Percentiles rank a stretch among this genome's conserved stretches.
These are phyloP conservation scores for Aspergillus proliferans DNA, from an alignment of 2,329 filamentous ascomycete species.

Conservation along the genomic window DNA sequence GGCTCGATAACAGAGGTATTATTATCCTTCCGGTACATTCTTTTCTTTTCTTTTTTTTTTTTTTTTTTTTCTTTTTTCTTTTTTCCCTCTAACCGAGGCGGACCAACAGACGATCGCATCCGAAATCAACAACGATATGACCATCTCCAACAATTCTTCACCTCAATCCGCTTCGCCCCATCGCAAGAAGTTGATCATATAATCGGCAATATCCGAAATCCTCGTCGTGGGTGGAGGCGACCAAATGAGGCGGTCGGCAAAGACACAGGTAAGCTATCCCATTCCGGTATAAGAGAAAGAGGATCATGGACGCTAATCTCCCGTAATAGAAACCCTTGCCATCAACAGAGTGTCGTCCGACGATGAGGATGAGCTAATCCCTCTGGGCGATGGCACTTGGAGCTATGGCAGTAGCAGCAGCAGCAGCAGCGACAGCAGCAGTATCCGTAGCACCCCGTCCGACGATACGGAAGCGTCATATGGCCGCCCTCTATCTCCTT, in stretches of 20 bases:
- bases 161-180: slow-evolving; percentile 29
- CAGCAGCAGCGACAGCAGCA: not conserved
- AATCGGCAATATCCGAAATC: slow-evolving; percentile 22
- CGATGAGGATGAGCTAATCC: not conserved
- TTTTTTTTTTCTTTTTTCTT: too few relatives aligned
- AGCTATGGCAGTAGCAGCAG: not conserved
- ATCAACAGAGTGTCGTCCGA: slow-evolving; percentile 3
- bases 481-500: not conserved
- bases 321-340: slow-evolving; percentile 4
- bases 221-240: slow-evolving; percentile 18
- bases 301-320: not conserved
- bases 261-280: not conserved
- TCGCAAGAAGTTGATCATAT: slow-evolving; percentile 25
- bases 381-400: not conserved
- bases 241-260: slow-evolving; percentile 15
- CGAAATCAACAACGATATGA: not conserved
- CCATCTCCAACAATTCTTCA: slow-evolving; percentile 16
- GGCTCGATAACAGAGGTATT: slow-evolving; percentile 22
- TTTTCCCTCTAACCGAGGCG: too few relatives aligned
- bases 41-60: too few relatives aligned
- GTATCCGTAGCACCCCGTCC: not conserved
- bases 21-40: not conserved
- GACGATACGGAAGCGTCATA: slow-evolving; percentile 11
- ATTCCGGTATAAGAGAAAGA: not conserved
- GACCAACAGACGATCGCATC: not conserved